Percentiles rank a stretch among this genome's conserved stretches.
phyloP scores from a whole-genome alignment of 148 eudicot genomes.

The Gaultheria prostrata region DNA sequence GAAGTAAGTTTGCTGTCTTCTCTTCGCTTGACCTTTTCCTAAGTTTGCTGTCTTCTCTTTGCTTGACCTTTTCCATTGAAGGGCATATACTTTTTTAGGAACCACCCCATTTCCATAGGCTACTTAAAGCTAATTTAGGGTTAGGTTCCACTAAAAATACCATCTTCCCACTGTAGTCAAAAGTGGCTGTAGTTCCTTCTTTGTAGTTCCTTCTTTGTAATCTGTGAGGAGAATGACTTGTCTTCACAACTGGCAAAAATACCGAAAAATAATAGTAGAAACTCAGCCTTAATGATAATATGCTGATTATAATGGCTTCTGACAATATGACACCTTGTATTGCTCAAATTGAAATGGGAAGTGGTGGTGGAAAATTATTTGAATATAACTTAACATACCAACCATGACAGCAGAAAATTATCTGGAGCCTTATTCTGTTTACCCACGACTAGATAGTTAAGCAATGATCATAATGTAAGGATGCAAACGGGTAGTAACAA shows the following conservation, averaged over 20 bases:
- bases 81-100: neutral
- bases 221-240: too few species aligned
- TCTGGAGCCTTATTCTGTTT: neutral
- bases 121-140: neutral
- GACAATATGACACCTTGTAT: neutral
- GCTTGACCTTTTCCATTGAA: neutral
- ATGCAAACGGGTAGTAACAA: too few species aligned
- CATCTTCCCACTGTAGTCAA: too few species aligned
- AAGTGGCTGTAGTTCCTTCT: too few species aligned
- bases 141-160: too few species aligned
- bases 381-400: neutral
- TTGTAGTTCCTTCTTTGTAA: too few species aligned
- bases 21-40: slow-evolving; percentile 13
- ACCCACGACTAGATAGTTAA: neutral
- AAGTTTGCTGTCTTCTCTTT: slow-evolving; percentile 28
- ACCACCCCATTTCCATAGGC: neutral
- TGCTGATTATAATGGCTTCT: neutral
- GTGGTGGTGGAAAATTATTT: neutral
- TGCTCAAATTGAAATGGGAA: neutral
- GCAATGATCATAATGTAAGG: neutral
- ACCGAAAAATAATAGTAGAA: too few species aligned
- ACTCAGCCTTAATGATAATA: neutral
- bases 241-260: too few species aligned
- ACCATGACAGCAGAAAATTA: neutral
- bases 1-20: slow-evolving; percentile 56